Conservation (phyloP, 2,329 filamentous ascomycete genomes). For the Dothideomycetes sp. region DNA sequence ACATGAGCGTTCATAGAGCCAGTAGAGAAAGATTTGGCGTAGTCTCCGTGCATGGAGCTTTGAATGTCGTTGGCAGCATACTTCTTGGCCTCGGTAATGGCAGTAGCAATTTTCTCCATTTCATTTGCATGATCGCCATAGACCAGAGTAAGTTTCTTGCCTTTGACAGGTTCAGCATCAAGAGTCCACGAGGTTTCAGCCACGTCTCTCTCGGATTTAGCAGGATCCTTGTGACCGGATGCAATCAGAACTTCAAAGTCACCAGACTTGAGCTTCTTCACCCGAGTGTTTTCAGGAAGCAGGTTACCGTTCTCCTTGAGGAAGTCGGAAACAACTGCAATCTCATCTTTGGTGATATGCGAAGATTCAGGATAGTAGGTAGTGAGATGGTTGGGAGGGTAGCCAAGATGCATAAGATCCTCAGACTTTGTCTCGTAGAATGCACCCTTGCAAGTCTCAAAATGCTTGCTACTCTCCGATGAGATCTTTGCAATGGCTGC, state of each 20-base stretch:
- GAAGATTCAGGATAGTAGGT: constrained; percentile 44
- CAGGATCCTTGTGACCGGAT: constrained; percentile 34
- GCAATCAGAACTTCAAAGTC: constrained; percentile 41
- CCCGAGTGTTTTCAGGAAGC: constrained; percentile 42
- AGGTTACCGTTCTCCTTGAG: constrained; percentile 35
- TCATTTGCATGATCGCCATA: constrained; percentile 39
- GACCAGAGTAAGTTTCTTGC: constrained; percentile 37
- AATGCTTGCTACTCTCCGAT: constrained; percentile 31
- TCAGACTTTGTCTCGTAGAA: constrained; percentile 36
- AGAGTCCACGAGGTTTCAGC: constrained; percentile 38
- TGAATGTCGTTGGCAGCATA: constrained; percentile 39
- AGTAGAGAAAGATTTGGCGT: constrained; percentile 41
- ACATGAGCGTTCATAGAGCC: constrained; percentile 43
- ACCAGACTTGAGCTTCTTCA: constrained; percentile 35
- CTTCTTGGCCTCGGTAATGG: constrained; percentile 39
- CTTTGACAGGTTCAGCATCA: constrained; percentile 30
- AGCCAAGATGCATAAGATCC: constrained; percentile 40
- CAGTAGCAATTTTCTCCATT: constrained; percentile 38
- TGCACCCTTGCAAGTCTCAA: constrained; percentile 35
- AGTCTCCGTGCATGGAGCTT: constrained; percentile 31
- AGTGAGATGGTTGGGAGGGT: constrained; percentile 39
- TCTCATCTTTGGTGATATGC: constrained; percentile 40
- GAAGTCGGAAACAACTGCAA: constrained; percentile 37
- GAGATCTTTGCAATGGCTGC: constrained; percentile 36
- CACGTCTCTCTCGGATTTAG: constrained; percentile 32